phyloP scores from a whole-genome alignment of 495 filamentous ascomycete genomes.

The Penicillium atrosanguineum region DNA sequence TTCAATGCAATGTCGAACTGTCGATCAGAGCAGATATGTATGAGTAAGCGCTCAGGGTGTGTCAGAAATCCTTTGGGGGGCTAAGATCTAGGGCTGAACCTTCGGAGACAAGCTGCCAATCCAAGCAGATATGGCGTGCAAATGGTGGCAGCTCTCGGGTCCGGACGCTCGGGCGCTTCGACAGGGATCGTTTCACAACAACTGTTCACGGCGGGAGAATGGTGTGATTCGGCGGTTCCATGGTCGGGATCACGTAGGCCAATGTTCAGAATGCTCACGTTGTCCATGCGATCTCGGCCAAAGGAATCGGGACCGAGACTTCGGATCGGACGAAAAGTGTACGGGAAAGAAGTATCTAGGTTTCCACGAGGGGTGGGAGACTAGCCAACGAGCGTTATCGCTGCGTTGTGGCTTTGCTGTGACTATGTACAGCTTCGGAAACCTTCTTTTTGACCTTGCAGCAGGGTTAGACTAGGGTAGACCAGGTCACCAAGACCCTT shows the following conservation, averaged over 20 bases:
- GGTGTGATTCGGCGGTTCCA: conserved; percentile 12
- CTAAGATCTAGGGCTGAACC: conserved; percentile 25
- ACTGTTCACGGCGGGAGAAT: conserved; percentile 5
- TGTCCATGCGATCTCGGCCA: conserved; percentile 9
- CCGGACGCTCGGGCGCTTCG: conserved; percentile 17
- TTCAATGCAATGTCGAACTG: neutral
- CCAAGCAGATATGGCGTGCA: neutral
- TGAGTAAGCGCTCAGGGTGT: conserved; percentile 13
- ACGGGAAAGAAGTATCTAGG: conserved; percentile 10
- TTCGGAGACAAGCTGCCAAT: conserved; percentile 14
- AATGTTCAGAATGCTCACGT: neutral
- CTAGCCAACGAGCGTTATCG: conserved; percentile 24
- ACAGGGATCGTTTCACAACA: conserved; percentile 6
- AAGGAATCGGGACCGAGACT: neutral
- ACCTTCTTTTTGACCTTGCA: conserved; percentile 20
- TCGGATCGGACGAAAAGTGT: conserved; percentile 19
- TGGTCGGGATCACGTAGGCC: conserved; percentile 3
- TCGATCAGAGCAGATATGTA: neutral
- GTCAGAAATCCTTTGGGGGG: neutral
- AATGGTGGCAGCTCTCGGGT: conserved; percentile 7
- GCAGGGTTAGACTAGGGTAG: too few relatives aligned
- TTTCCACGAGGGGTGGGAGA: conserved; percentile 11
- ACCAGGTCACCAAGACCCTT: conserved; percentile 2
- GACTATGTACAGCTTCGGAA: conserved; percentile 15
- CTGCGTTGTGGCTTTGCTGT: conserved; percentile 6